Conservation (phyloP, 345 rosid species). For the Psidium friedrichsthalianum region DNA sequence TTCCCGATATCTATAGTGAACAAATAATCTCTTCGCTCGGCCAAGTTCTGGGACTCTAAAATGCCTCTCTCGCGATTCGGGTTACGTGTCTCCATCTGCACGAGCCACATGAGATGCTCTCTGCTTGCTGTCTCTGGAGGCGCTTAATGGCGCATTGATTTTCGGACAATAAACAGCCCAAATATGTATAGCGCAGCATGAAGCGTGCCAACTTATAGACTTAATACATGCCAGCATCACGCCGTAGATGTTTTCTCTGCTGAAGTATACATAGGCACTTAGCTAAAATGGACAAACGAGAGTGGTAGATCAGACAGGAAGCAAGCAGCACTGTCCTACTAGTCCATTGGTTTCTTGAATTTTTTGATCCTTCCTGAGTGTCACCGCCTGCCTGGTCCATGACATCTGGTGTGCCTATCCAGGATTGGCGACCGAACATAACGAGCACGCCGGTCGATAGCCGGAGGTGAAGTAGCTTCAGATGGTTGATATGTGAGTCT, state of each 20-base stretch:
- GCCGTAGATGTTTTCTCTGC: not conserved
- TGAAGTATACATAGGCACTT: not conserved
- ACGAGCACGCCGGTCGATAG: conserved; percentile 53
- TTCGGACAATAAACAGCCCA: too few relatives aligned
- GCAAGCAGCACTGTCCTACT: not conserved
- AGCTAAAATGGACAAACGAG: not conserved
- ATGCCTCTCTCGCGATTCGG: too few relatives aligned
- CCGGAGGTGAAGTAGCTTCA: conserved; percentile 63
- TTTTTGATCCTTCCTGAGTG: not conserved
- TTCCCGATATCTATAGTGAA: too few relatives aligned
- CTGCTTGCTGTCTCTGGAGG: too few relatives aligned
- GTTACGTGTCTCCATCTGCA: too few relatives aligned
- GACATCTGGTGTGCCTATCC: not conserved
- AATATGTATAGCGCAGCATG: too few relatives aligned
- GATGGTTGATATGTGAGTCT: conserved; percentile 76
- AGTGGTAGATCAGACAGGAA: not conserved
- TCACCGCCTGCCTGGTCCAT: not conserved
- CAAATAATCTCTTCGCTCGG: too few relatives aligned
- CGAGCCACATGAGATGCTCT: too few relatives aligned
- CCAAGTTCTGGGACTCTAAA: too few relatives aligned
- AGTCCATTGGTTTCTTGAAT: not conserved
- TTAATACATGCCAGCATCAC: too few relatives aligned
- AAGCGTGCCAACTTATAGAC: too few relatives aligned
- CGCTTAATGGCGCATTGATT: too few relatives aligned
- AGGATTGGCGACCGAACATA: conserved; percentile 26